Percentiles rank a stretch among this genome's conserved stretches.
phyloP scores from a whole-genome alignment of 176 grass and related monocot species.

The Avena atlantica region DNA sequence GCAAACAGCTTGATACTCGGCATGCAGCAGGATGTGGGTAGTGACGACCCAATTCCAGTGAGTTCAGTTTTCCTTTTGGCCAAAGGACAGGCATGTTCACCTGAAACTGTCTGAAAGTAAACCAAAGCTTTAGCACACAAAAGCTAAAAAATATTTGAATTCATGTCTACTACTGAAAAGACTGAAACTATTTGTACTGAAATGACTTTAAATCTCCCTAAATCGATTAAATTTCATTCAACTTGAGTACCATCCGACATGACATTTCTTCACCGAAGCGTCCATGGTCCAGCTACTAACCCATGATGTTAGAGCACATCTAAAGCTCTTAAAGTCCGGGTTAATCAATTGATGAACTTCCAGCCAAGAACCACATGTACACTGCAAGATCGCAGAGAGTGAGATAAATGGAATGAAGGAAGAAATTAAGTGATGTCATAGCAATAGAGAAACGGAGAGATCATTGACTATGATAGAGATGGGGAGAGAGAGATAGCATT shows the following conservation, averaged over 20 bases:
- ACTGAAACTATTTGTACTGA: background rate
- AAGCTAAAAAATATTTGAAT: background rate
- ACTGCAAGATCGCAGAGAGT: constrained; percentile 37
- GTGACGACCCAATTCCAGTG: background rate
- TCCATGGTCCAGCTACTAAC: constrained; percentile 11
- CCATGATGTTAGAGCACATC: constrained; percentile 39
- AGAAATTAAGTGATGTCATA: constrained; percentile 19
- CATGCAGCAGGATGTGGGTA: too few species aligned
- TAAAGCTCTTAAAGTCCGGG: constrained; percentile 24
- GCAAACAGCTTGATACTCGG: too few species aligned
- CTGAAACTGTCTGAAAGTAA: background rate
- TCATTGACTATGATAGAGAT: background rate
- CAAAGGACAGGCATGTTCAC: background rate
- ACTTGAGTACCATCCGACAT: background rate
- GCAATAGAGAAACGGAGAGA: background rate
- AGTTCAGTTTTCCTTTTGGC: background rate
- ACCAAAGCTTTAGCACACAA: background rate
- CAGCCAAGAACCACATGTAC: constrained; percentile 27
- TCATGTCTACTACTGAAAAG: background rate
- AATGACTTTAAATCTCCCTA: background rate
- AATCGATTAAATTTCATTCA: background rate
- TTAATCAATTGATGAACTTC: constrained; percentile 45
- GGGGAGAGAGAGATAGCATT: background rate
- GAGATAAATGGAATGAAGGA: background rate
- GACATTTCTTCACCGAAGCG: background rate